Percentiles rank a stretch among this genome's conserved stretches.
Conservation (phyloP, 139 green algal genomes). For the Chlamydomonas eustigma region DNA sequence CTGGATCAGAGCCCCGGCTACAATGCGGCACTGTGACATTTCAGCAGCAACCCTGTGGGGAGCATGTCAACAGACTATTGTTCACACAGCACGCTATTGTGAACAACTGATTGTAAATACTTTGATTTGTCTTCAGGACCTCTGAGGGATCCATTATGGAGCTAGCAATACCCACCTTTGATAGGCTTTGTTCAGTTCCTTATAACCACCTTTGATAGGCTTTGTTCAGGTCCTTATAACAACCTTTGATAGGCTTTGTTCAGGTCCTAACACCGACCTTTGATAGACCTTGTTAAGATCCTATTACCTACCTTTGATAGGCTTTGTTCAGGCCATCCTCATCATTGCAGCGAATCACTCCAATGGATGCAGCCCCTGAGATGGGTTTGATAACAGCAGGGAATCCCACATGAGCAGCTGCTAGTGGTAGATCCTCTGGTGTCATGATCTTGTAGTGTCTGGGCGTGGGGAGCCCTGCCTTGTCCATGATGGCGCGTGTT, state of each 20-base stretch:
- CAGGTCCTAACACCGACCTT: too few species aligned
- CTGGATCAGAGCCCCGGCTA: constrained; percentile 70
- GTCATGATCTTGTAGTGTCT: constrained; percentile 53
- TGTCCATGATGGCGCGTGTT: constrained; percentile 54
- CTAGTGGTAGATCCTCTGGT: constrained; percentile 46
- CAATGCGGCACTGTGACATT: constrained; percentile 52
- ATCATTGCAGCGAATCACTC: constrained; percentile 77
- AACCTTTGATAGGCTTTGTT: too few species aligned
- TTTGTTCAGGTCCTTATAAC: constrained; percentile 53
- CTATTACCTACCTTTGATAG: constrained; percentile 29
- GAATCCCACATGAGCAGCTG: constrained; percentile 68
- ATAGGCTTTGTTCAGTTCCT: too few species aligned
- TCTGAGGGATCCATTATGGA: too few species aligned
- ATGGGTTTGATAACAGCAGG: constrained; percentile 89
- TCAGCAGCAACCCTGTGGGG: constrained; percentile 44
- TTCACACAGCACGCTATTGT: not conserved
- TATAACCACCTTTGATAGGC: constrained; percentile 33
- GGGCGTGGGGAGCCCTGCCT: constrained; percentile 71
- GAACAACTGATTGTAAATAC: not conserved
- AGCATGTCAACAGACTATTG: not conserved
- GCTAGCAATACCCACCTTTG: too few species aligned
- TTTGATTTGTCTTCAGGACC: too few species aligned
- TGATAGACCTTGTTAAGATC: too few species aligned
- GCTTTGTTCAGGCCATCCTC: constrained; percentile 52
- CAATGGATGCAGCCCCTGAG: constrained; percentile 78